phyloP scores from a whole-genome alignment of 2,329 filamentous ascomycete genomes.

The Sclerotinia sclerotiorum region DNA sequence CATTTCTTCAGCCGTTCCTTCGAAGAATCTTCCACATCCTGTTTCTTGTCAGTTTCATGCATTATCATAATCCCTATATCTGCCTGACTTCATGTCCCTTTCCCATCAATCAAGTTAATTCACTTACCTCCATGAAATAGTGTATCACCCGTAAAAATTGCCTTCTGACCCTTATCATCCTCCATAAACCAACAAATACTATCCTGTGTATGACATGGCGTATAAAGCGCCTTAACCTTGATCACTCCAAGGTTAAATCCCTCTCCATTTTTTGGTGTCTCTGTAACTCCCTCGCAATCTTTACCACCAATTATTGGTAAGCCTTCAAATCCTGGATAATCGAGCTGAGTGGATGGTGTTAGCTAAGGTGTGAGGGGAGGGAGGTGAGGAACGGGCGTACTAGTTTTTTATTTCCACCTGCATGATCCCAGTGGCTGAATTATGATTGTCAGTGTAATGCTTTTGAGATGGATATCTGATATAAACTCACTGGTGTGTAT shows the following conservation, averaged over 20 bases:
- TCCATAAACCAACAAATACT: constrained; percentile 95
- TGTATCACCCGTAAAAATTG: constrained; percentile 94
- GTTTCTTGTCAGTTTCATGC: not conserved
- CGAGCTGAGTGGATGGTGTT: constrained; percentile 28
- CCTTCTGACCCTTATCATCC: constrained; percentile 67
- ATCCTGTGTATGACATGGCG: constrained; percentile 96
- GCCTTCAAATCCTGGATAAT: constrained; percentile 35
- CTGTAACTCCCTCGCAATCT: constrained; percentile 77
- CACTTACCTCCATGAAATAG: constrained; percentile 82
- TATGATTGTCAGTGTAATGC: constrained; percentile 21
- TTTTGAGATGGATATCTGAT: not conserved
- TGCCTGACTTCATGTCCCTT: not conserved
- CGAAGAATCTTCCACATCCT: constrained; percentile 96
- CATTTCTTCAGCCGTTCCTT: constrained; percentile 88
- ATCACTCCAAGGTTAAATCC: constrained; percentile 83
- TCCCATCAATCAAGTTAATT: not conserved
- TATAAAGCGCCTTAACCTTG: constrained; percentile 83
- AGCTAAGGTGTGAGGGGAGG: not conserved
- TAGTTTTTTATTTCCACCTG: constrained; percentile 84
- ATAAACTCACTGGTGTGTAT: constrained; percentile 84
- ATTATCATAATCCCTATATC: not conserved
- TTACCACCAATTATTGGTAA: constrained; percentile 81
- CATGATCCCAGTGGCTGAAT: constrained; percentile 87
- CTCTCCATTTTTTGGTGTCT: constrained; percentile 72
- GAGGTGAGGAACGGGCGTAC: constrained; percentile 46